A percentile compares a stretch with the other conserved stretches of the same genome.
These are phyloP conservation scores for Dothideomycetidae sp. DNA, from an alignment of 2,329 filamentous ascomycete species.

Conservation along the genomic window DNA sequence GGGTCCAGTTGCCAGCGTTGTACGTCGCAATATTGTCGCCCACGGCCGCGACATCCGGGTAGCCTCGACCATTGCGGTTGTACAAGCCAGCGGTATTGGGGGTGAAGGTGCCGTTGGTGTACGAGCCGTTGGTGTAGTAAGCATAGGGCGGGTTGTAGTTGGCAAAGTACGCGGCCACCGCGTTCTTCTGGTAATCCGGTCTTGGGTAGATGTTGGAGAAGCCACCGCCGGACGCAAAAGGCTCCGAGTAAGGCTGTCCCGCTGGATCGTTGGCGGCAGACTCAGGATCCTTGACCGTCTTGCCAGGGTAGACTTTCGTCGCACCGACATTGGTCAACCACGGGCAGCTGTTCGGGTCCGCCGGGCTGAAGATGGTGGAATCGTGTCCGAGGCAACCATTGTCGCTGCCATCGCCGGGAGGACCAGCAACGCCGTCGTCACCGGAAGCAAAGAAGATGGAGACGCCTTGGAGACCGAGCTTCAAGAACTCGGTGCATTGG, in stretches of 20 bases:
- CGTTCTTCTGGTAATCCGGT: constrained; percentile 24
- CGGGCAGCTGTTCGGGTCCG: constrained; percentile 18
- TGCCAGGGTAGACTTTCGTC: constrained; percentile 13
- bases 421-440: constrained; percentile 27
- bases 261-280: constrained; percentile 25
- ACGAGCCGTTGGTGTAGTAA: too few relatives aligned
- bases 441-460: constrained; percentile 36
- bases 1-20: too few relatives aligned
- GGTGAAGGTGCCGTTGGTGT: too few relatives aligned
- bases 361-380: constrained; percentile 16
- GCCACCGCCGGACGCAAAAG: constrained; percentile 31
- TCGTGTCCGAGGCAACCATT: constrained; percentile 18
- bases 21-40: constrained; percentile 20
- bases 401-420: constrained; percentile 17
- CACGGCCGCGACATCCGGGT: constrained; percentile 28
- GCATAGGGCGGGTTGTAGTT: constrained; percentile 16
- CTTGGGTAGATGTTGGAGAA: constrained; percentile 22
- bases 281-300: constrained; percentile 24
- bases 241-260: too few relatives aligned
- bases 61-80: constrained; percentile 18
- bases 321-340: constrained; percentile 20
- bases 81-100: constrained; percentile 17
- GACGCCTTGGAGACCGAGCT: constrained; percentile 37
- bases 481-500: constrained; percentile 32
- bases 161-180: constrained; percentile 25